Evolutionary conservation across 805 yeast genomes (phyloP).

Genomic region (Kodamaea restingae): DNA sequence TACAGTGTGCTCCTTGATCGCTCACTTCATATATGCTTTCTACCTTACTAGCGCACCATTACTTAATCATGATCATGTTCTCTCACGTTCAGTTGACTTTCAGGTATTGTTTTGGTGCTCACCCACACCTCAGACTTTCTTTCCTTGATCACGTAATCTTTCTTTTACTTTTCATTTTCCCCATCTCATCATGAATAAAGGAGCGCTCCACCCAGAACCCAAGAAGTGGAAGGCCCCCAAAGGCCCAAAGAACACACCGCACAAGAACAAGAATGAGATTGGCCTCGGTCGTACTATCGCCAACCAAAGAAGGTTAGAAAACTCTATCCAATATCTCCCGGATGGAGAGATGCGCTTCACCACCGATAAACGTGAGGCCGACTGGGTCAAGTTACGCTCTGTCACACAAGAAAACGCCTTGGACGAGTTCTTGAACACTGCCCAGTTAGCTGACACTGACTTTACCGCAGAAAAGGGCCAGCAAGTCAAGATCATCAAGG

Average conservation of each 20-base stretch:
- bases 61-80: too few relatives aligned
- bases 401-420: constrained; percentile 92
- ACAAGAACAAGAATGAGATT: constrained; percentile 75
- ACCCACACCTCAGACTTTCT: too few relatives aligned
- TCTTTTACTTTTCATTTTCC: background rate
- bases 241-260: constrained; percentile 88
- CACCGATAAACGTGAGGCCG: constrained; percentile 77
- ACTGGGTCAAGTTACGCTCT: constrained; percentile 86
- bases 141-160: background rate
- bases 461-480: constrained; percentile 87
- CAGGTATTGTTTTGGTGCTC: too few relatives aligned
- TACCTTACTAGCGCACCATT: too few relatives aligned
- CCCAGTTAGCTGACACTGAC: constrained; percentile 93
- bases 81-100: too few relatives aligned
- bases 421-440: constrained; percentile 93
- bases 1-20: too few relatives aligned
- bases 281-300: constrained; percentile 85
- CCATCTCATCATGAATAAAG: constrained; percentile 27
- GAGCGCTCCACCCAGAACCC: constrained; percentile 41
- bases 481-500: constrained; percentile 78
- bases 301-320: constrained; percentile 66
- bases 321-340: constrained; percentile 66
- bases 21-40: too few relatives aligned
- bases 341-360: constrained; percentile 89
- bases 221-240: constrained; percentile 85